Evolutionary conservation across 768 basidiomycete species (phyloP).

Genomic region (Kwoniella newhampshirensis): DNA sequence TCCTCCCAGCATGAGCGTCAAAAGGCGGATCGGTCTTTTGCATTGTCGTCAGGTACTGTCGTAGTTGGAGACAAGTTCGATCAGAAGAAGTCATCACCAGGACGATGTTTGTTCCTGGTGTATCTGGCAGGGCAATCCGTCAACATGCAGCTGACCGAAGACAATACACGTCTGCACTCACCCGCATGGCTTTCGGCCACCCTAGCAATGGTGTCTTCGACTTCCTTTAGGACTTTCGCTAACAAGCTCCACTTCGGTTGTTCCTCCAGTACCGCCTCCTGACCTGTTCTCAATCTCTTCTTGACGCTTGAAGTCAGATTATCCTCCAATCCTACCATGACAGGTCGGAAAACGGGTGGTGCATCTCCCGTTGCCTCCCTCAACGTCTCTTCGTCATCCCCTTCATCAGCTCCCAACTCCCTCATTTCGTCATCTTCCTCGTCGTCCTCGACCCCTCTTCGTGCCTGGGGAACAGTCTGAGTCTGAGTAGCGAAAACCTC

Average conservation of each 20-base stretch:
- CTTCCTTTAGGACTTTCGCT: slow-evolving; percentile 80
- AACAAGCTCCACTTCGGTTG: slow-evolving; percentile 90
- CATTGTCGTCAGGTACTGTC: slow-evolving; percentile 74
- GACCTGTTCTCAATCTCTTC: slow-evolving; percentile 70
- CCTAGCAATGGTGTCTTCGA: slow-evolving; percentile 67
- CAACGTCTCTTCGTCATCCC: slow-evolving; percentile 16
- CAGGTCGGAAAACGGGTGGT: slow-evolving; percentile 42
- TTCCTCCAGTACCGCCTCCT: slow-evolving; percentile 87
- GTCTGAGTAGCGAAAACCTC: slow-evolving; percentile 43
- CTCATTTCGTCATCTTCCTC: slow-evolving; percentile 32
- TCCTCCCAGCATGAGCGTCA: slow-evolving; percentile 58
- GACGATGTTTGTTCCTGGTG: slow-evolving; percentile 68
- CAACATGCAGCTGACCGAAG: background rate
- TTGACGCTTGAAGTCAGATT: slow-evolving; percentile 44
- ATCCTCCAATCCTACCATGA: slow-evolving; percentile 30
- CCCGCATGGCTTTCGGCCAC: slow-evolving; percentile 36
- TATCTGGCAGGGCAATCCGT: slow-evolving; percentile 38
- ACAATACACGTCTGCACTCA: slow-evolving; percentile 8
- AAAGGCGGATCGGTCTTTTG: slow-evolving; percentile 42
- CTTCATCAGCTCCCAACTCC: slow-evolving; percentile 27
- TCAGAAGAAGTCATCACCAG: slow-evolving; percentile 86
- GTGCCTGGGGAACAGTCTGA: slow-evolving; percentile 28
- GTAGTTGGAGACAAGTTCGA: slow-evolving; percentile 69
- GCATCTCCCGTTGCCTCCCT: slow-evolving; percentile 16
- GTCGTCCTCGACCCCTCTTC: slow-evolving; percentile 5